phyloP scores from a whole-genome alignment of 2,329 filamentous ascomycete genomes.

The Ilyonectria mors-panacis region DNA sequence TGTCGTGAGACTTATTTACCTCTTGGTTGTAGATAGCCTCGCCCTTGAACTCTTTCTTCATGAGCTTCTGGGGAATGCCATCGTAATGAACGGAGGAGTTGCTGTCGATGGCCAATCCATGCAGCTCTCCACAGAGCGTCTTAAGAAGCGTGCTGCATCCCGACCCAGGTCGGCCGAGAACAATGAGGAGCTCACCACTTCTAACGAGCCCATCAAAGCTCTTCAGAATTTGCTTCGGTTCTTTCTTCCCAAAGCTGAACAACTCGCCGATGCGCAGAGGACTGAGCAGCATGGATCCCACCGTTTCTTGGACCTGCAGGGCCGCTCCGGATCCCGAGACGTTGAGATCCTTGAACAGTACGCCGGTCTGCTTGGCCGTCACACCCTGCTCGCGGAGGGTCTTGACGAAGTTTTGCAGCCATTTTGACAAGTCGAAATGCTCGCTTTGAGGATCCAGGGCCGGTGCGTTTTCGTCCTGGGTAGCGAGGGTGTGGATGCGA shows the following conservation, averaged over 20 bases:
- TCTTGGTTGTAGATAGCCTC: conserved; percentile 84
- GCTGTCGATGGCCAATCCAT: conserved; percentile 69
- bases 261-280: conserved; percentile 72
- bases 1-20: conserved; percentile 47
- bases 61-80: conserved; percentile 67
- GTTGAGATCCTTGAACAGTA: conserved; percentile 75
- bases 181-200: conserved; percentile 77
- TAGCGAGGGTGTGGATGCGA: conserved; percentile 36
- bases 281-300: conserved; percentile 70
- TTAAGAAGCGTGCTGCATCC: conserved; percentile 77
- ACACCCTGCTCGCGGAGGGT: conserved; percentile 69
- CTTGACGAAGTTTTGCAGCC: conserved; percentile 57
- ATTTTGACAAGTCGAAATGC: conserved; percentile 59
- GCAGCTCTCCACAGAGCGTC: conserved; percentile 71
- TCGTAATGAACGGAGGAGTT: conserved; percentile 73
- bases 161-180: conserved; percentile 76
- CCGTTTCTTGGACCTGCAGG: conserved; percentile 78
- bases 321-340: conserved; percentile 78
- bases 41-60: conserved; percentile 73
- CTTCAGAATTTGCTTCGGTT: conserved; percentile 72
- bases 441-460: conserved; percentile 55
- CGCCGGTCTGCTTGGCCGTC: conserved; percentile 67
- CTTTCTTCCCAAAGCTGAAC: conserved; percentile 62
- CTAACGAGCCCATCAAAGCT: conserved; percentile 76
- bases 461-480: conserved; percentile 49